Evolutionary conservation across 2,329 filamentous ascomycete genomes (phyloP), one percentile per base, ranked within the genome.

Genomic region (Mycosphaerella arachidis): DNA sequence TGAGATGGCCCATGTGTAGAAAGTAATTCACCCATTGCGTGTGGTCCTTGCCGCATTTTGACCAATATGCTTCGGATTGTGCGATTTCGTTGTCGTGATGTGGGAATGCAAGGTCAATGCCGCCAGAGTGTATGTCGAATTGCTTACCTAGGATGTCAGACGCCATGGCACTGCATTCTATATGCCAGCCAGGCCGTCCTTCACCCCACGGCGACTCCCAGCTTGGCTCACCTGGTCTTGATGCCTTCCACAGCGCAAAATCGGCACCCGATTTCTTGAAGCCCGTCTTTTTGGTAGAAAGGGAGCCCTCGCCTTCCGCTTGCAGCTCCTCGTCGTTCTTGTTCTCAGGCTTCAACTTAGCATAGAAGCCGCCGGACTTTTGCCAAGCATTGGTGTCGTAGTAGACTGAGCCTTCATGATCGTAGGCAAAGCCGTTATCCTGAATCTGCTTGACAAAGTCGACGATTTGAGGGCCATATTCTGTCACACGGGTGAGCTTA

Each of bases 131-230:
- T 56, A 97, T 90, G 73, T 97, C 93, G 80, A 97, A 92, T 62
- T 87, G 83, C 30, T 86, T 82, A 5, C 92, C 92, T 1, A 97
- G 79, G n/a, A 92, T 84, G 64, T 92, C 90, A 1, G 90, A 93
- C 0, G 92, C 92, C 93, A 97, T 97, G 16, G 92, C 92, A 1
- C 89, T 92, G 85, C 93, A 97, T 78, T 97, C 92, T 70, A 97
- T 97, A 72, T 97, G 93, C 93, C 93, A 97, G 18, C 93, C 93
- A 0, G 93, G 93, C 48, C 93, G 82, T 4, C 92, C 92, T 58
- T 86, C 82, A 4, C 93, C 92, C 92, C 93, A 97, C 3, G 86
- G 86, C 67, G 89, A 94, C 5, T 86, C 81, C 93, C 93, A 97
- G 66, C 85, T 89, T 0, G 93, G 93, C 79, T 97, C 93, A 48